phyloP scores from a whole-genome alignment of 2,329 filamentous ascomycete species.

The Monascus ruber region DNA sequence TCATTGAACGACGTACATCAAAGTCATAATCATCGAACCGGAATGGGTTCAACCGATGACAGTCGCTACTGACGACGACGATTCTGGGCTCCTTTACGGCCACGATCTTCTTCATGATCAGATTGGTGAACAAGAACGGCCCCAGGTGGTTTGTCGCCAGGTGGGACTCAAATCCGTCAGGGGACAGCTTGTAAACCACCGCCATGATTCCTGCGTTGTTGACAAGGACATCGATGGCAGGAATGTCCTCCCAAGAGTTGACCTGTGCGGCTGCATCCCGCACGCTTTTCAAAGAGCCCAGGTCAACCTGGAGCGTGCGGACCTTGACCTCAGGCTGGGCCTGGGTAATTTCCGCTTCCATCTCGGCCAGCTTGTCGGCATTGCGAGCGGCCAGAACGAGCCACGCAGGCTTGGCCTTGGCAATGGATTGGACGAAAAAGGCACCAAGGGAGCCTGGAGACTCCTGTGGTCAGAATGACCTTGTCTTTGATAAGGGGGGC shows the following conservation, averaged over 20 bases:
- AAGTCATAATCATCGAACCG: slow-evolving; percentile 37
- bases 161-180: slow-evolving; percentile 21
- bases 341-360: too few species aligned
- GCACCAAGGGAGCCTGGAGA: too few species aligned
- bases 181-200: slow-evolving; percentile 10
- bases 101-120: slow-evolving; percentile 15
- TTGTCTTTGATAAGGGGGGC: too few species aligned
- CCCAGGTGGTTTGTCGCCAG: slow-evolving; percentile 26
- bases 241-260: background rate
- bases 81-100: slow-evolving; percentile 20
- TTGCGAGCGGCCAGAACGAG: too few species aligned
- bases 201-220: slow-evolving; percentile 26
- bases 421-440: too few species aligned
- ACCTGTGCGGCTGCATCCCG: too few species aligned
- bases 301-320: too few species aligned
- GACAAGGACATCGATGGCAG: slow-evolving; percentile 14
- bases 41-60: slow-evolving; percentile 32
- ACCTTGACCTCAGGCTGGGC: too few species aligned
- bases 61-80: slow-evolving; percentile 36
- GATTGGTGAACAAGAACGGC: slow-evolving; percentile 22
- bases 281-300: too few species aligned
- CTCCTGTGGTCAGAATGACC: too few species aligned
- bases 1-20: slow-evolving; percentile 13
- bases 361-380: too few species aligned
- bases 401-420: too few species aligned